Conservation (phyloP, 352 stramenopile genomes). For the Globisporangium solare region DNA sequence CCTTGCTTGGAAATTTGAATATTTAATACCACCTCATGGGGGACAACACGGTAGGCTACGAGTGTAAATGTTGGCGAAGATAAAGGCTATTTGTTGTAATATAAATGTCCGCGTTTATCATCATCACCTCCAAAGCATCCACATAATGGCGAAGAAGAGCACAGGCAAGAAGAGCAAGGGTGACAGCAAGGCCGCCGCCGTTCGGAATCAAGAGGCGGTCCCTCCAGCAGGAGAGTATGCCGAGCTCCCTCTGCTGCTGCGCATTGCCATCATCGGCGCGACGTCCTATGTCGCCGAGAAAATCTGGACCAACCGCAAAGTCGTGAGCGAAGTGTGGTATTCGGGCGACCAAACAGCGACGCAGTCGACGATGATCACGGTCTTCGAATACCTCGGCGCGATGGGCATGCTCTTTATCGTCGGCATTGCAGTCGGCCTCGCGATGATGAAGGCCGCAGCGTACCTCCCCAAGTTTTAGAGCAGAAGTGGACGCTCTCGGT, state of each 20-base stretch:
- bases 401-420: conserved; percentile 77
- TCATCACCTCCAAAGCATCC: too few species aligned
- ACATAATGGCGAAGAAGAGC: conserved; percentile 14
- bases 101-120: too few species aligned
- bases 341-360: conserved; percentile 45
- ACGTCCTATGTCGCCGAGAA: conserved; percentile 77
- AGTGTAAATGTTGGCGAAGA: too few species aligned
- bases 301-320: conserved; percentile 71
- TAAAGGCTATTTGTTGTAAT: neutral
- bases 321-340: conserved; percentile 62
- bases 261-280: conserved; percentile 51
- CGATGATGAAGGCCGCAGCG: conserved; percentile 37
- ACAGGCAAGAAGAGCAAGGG: conserved; percentile 4
- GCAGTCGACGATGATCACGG: conserved; percentile 59
- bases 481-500: too few species aligned
- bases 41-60: neutral
- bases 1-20: conserved; percentile 8
- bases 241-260: conserved; percentile 48
- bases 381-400: conserved; percentile 71
- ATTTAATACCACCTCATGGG: neutral
- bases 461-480: conserved; percentile 11
- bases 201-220: neutral
- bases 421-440: conserved; percentile 56
- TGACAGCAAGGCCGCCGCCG: neutral
- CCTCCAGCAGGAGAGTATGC: conserved; percentile 15